Percentiles rank a stretch among this genome's conserved stretches.
Conservation (phyloP, 164 flowering plant species). For the Umbellularia californica region DNA sequence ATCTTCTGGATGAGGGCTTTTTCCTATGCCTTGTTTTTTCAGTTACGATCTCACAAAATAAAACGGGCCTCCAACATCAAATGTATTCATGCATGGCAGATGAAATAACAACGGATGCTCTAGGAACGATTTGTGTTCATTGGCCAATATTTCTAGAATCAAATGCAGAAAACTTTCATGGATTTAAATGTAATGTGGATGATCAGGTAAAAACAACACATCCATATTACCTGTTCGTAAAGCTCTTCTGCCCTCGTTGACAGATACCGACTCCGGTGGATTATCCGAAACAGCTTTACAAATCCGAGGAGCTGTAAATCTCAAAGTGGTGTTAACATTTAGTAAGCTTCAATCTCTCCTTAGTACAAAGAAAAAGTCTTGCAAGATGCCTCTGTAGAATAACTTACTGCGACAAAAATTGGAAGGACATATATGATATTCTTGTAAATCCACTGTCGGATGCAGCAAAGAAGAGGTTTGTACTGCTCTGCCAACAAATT, state of each 20-base stretch:
- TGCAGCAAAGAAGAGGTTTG: constrained; percentile 61
- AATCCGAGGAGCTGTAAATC: constrained; percentile 58
- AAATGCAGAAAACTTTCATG: neutral
- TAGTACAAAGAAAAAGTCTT: constrained; percentile 11
- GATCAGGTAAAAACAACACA: neutral
- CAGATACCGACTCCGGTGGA: constrained; percentile 34
- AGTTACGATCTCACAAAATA: neutral
- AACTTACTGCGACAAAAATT: constrained; percentile 50
- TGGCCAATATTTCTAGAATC: neutral
- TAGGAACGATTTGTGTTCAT: neutral
- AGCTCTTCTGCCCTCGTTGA: constrained; percentile 72
- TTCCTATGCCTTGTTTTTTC: too few species aligned
- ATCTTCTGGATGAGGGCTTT: too few species aligned
- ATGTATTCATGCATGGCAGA: neutral
- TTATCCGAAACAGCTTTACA: constrained; percentile 27
- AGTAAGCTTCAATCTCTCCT: constrained; percentile 13
- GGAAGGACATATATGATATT: constrained; percentile 46
- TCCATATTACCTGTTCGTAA: constrained; percentile 57
- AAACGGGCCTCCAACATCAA: neutral
- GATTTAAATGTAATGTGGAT: neutral
- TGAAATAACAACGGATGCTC: neutral
- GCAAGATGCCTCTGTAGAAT: constrained; percentile 17
- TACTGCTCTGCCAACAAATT: constrained; percentile 57
- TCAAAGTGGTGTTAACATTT: constrained; percentile 16
- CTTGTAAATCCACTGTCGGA: constrained; percentile 54